Base-by-base conservation (phyloP, 441 rosid species). In the Jatropha multifida region DNA sequence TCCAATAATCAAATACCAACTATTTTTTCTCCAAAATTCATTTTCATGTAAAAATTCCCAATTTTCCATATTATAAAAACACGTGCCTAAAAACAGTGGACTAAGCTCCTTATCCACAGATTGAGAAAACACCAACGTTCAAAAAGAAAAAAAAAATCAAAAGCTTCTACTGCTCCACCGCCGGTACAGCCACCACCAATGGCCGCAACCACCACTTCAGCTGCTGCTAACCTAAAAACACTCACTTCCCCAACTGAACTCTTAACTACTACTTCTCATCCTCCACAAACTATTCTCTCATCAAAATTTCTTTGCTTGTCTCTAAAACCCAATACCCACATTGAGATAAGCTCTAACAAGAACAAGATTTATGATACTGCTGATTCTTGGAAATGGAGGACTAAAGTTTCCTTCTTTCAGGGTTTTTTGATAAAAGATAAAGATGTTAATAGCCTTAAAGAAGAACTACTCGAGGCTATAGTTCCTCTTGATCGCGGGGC, bases 401-500 rank as follows among this genome's bases (percentile, higher is more conserved):
- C 66, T n/a, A n/a, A 27, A 5, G 80, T 77, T 40, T 84, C 87
- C 27, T 79, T 73, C 77, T 80, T 81, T 69, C 72, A 83, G 8
- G 77, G 73, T 6, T 42, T 81, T 48, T 48, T 46, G 40, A 49
- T 48, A 20, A 77, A 75, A 15, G 68, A 76, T 4, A 71, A 66
- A 63, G 83, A 75, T 40, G 73, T 75, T 58, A n/a, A 76, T 23
- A 63, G 51, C n/a, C 78, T 84, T 20, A 84, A 80, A 70, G 68
- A 75, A 38, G 80, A 84, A 75, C 78, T 84, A 26, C 69, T 65
- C 14, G 73, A 69, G 62, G 77, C 78, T 13, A 75, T 84, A 62
- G 77, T 77, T 41, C 77, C 85, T 7, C 85, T 84, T 64, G 87
- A 84, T 72, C 87, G 87, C 18, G 85, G 87, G 3, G 79, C 82